Conservation (phyloP, 2,329 filamentous ascomycete species). For the Fusarium anthophilum region DNA sequence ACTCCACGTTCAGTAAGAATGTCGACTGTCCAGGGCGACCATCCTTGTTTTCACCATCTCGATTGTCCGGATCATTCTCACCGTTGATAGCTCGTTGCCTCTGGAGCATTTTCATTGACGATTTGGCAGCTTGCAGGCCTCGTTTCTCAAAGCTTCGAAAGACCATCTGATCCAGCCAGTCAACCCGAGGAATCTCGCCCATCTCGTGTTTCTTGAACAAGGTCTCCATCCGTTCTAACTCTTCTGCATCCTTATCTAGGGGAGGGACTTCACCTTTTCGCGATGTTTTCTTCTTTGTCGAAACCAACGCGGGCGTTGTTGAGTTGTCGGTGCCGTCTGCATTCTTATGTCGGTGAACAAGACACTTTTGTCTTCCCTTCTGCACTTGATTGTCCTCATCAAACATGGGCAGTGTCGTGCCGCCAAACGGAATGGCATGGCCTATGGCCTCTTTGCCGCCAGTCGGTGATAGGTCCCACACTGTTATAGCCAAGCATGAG, state of each 20-base stretch:
- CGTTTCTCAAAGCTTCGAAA: constrained; percentile 89
- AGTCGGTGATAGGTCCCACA: constrained; percentile 92
- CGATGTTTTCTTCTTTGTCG: constrained; percentile 62
- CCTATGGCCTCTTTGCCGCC: constrained; percentile 74
- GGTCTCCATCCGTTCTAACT: constrained; percentile 88
- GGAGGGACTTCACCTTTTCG: constrained; percentile 59
- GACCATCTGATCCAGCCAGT: constrained; percentile 95
- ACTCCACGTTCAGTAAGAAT: constrained; percentile 88
- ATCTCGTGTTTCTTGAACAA: constrained; percentile 98
- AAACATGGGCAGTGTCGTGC: constrained; percentile 91
- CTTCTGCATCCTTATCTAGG: constrained; percentile 77
- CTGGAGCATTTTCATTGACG: constrained; percentile 68
- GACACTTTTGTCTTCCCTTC: constrained; percentile 92
- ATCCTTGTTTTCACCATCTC: constrained; percentile 50
- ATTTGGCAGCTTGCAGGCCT: constrained; percentile 70
- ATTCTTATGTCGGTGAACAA: constrained; percentile 80
- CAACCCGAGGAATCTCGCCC: constrained; percentile 91
- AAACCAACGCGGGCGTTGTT: constrained; percentile 75
- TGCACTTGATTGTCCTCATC: constrained; percentile 90
- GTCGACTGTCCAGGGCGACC: constrained; percentile 62
- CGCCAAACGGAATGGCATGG: constrained; percentile 90
- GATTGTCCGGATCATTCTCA: constrained; percentile 45
- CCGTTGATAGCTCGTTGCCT: constrained; percentile 55
- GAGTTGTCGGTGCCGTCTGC: constrained; percentile 87
- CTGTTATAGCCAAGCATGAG: constrained; percentile 86